Evolutionary conservation across 2,329 filamentous ascomycete species (phyloP), one percentile per base, ranked within the genome.

Genomic region (Penicillium sp.): DNA sequence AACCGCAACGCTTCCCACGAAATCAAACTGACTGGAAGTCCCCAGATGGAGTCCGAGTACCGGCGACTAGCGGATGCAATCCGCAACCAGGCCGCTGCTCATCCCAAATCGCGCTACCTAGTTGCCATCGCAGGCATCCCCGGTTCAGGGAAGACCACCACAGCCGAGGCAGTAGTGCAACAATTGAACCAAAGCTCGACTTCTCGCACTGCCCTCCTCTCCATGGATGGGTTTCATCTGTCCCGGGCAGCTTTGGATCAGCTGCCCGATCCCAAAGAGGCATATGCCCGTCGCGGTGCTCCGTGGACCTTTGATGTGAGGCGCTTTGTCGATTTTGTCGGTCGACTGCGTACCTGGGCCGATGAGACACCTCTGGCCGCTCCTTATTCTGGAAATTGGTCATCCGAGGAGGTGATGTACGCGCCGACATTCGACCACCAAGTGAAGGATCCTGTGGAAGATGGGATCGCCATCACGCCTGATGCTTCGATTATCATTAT

Each of bases 211-310:
- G 52, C 57, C 1, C 53, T 64, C 1, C 53, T 71, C 7, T 64
- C 68, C 7, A 69, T 72, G 67, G 70, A 72, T 41, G 70, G 70
- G 12, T 72, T 71, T 44, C 70, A 72, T 50, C 55, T 65, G 10
- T 55, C 67, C 1, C 60, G 65, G 10, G 52, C 56, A 14, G 52
- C 51, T 13, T 54, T 72, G 7, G 64, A 69, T 38, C 44, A 46
- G 3, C 56, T 72, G 9, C 65, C 66, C 4, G 63, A 72, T 33
- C 50, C 61, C 3, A 56, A 57, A 31, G 64, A 70, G 43, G 67
- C 70, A 12, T 61, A 69, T 39, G 49, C 60, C 4, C 64, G 69
- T 10, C 66, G 70, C 27, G 70, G 70, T 2, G 67, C 67, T 9
- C 67, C 64, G 1, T 72, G 67, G 64, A 72, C 70, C 0, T 72